Evolutionary conservation across 192 early-diverging fungal species (phyloP), one percentile per base, ranked within the genome.

Genomic region (Coemansia sp.): DNA sequence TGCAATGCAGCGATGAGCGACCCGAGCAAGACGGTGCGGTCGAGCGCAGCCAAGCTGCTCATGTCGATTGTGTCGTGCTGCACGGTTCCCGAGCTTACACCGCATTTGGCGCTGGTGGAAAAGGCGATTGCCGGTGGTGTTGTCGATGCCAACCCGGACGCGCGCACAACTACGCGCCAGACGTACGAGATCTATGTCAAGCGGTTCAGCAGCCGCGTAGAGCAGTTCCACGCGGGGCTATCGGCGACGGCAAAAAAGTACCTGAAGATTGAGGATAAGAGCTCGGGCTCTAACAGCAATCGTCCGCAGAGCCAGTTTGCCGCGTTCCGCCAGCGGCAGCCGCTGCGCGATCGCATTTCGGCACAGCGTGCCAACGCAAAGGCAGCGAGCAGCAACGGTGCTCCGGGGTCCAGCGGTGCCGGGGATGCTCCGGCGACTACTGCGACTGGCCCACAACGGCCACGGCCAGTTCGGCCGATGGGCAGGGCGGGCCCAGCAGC

Each of bases 21-120:
- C 15, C 75, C 75, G 19, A 88, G 79, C 79, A 88, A 89, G 64
- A 56, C 78, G 0, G 64, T 87, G 31, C 72, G 85, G 21, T 63
- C 72, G 49, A 74, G 80, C 38, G 84, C 84, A 8, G 63, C 84
- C 5, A 85, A 87, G 46, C 82, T 79, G 59, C 50, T 84, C 5
- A 64, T 82, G 40, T 64, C 70, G 14, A 78, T 78, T 43, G 56
- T 89, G 14, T 70, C 65, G 45, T 70, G 73, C 51, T 75, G 73
- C 56, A 75, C 73, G 0, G 73, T 65, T 4, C 65, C 73, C 6
- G 73, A 75, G 62, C 66, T 75, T 12, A 57, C 56, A 3, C 66
- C 67, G 21, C 61, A 70, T 21, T 21, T 75, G 62, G 52, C 54
- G 0, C 5, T 49, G 7, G 67, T 75, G 17, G 73, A 75, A 35